Conservation (phyloP, 768 basidiomycete genomes). For the Leucogyrophana mollusca region DNA sequence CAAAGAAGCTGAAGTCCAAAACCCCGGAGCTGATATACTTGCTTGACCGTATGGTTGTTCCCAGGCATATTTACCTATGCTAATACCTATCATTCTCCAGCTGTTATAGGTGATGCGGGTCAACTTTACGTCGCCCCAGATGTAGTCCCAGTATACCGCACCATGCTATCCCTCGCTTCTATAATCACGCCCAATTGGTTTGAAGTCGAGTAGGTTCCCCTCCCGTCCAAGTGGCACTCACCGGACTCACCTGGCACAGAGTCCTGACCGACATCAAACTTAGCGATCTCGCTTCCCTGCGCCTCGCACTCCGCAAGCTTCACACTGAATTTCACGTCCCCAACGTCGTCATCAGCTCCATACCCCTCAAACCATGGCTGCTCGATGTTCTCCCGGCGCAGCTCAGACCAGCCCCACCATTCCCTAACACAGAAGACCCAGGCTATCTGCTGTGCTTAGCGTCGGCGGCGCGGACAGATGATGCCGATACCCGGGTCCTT, state of each 20-base stretch:
- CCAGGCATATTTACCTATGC: not conserved
- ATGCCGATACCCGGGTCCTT: slow-evolving; percentile 12
- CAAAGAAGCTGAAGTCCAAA: slow-evolving; percentile 54
- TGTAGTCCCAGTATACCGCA: slow-evolving; percentile 83
- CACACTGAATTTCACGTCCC: slow-evolving; percentile 78
- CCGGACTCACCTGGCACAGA: slow-evolving; percentile 38
- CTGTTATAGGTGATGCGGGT: slow-evolving; percentile 93
- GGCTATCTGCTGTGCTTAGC: slow-evolving; percentile 78
- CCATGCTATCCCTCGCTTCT: slow-evolving; percentile 77
- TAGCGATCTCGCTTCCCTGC: slow-evolving; percentile 63
- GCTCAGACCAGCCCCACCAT: slow-evolving; percentile 34
- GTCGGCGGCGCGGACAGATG: slow-evolving; percentile 47
- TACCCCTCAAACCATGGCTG: slow-evolving; percentile 69
- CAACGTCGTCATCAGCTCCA: slow-evolving; percentile 90
- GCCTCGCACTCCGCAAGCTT: slow-evolving; percentile 64
- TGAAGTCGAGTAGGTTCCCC: slow-evolving; percentile 78
- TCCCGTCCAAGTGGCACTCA: not conserved
- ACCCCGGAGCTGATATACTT: slow-evolving; percentile 75
- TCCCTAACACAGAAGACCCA: slow-evolving; percentile 17
- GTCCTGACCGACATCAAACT: slow-evolving; percentile 73
- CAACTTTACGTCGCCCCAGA: slow-evolving; percentile 84
- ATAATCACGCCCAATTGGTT: slow-evolving; percentile 99
- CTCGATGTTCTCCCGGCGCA: slow-evolving; percentile 46
- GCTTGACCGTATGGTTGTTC: slow-evolving; percentile 74
- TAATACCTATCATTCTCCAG: slow-evolving; percentile 36